Conservation (phyloP, 225 moss, liverwort and hornwort species). For the Asterella californica region DNA sequence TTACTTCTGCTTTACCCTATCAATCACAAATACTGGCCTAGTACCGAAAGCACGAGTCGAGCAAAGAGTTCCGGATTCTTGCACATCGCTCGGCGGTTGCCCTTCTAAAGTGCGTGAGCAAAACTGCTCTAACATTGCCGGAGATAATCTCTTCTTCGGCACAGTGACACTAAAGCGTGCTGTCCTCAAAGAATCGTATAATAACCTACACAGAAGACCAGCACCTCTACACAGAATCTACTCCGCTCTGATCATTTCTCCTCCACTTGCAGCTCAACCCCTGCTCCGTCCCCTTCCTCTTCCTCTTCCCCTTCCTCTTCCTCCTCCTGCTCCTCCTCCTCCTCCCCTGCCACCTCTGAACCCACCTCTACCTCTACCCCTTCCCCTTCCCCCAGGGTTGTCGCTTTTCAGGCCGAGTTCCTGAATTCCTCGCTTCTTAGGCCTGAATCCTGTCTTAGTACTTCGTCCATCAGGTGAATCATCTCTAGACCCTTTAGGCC, state of each 20-base stretch:
- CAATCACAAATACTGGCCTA: background rate
- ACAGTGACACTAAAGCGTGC: background rate
- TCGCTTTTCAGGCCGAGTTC: constrained; percentile 71
- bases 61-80: background rate
- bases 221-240: background rate
- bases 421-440: constrained; percentile 63
- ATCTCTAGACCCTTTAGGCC: constrained; percentile 39
- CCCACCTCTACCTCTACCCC: constrained; percentile 18
- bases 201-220: background rate
- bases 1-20: background rate
- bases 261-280: constrained; percentile 17
- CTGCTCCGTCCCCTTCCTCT: constrained; percentile 29
- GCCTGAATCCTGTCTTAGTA: constrained; percentile 18
- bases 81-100: background rate
- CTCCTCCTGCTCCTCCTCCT: constrained; percentile 46
- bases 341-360: constrained; percentile 26
- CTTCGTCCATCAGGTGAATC: constrained; percentile 35
- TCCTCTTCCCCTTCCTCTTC: constrained; percentile 56
- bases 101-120: background rate
- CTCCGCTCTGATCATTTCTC: constrained; percentile 12
- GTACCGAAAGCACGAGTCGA: background rate
- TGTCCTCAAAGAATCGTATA: background rate
- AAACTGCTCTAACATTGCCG: background rate
- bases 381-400: constrained; percentile 28
- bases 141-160: background rate